Evolutionary conservation across 129 eudicot genomes (phyloP), one percentile per base, ranked within the genome.

Genomic region (Oenanthe sinensis): DNA sequence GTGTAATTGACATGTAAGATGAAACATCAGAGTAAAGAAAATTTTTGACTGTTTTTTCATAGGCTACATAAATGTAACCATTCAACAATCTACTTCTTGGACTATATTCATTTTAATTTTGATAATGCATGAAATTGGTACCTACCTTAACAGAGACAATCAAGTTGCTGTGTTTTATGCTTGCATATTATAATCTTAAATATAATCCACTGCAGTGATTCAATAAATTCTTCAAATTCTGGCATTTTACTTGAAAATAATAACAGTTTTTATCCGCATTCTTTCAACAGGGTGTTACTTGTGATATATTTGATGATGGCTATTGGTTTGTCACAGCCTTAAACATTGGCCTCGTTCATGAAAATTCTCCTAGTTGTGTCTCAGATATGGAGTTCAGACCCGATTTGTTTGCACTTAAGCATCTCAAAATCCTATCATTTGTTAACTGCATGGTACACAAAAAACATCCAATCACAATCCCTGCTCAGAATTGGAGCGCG

Each of bases 251-350:
- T 22, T 2, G 20, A 6, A 54, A 19, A 54, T 22, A 13, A 6
- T 52, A 52, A 55, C 65, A 55, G 15, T 26, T 4, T 65, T 11
- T 3, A 76, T 63, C 71, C 5, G 5, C 4, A 63, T 75, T 2
- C 75, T 33, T 8, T 22, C 14, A 2, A 33, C 87, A 86, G 89
- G 89, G 89, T 49, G 87, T 83, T 63, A 77, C 87, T 37, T 86
- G 89, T 86, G 89, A 86, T 74, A 42, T 86, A 68, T 80, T 81
- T 58, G 78, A 86, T 58, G 78, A 86, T 83, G 87, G 80, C 55
- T 81, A 81, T 37, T 86, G 89, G 89, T 81, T 81, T 78, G 89
- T 86, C 33, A 80, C 81, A 45, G 80, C 77, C 12, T 81, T 86
- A 39, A 74, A 62, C 50, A 74, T 83, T 50, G 89, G 89, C 50